Evolutionary conservation across 2,329 filamentous ascomycete genomes (phyloP).

Genomic region (Thermomyces lanuginosus): DNA sequence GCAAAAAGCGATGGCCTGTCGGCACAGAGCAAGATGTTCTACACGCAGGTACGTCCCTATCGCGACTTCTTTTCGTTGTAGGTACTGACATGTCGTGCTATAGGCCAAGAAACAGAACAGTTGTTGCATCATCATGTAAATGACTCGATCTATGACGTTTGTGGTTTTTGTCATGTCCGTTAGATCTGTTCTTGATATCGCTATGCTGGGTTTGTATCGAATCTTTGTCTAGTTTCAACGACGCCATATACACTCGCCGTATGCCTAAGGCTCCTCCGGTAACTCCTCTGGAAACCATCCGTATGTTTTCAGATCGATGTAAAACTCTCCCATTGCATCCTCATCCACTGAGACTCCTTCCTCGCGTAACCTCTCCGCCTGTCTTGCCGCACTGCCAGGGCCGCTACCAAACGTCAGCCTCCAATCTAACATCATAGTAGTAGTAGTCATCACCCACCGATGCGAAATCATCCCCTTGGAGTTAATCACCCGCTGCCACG

Average conservation of each 20-base stretch:
- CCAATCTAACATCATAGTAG: constrained; percentile 2
- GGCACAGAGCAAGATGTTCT: constrained; percentile 94
- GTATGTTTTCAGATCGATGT: constrained; percentile 25
- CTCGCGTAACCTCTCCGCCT: constrained; percentile 23
- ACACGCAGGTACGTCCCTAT: constrained; percentile 41
- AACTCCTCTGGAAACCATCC: constrained; percentile 36
- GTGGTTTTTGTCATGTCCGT: constrained; percentile 1
- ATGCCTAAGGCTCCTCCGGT: constrained; percentile 14
- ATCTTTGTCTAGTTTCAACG: not conserved
- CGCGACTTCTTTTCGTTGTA: not conserved
- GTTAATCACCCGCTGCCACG: constrained; percentile 90
- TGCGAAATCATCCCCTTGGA: constrained; percentile 72
- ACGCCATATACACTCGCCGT: constrained; percentile 1
- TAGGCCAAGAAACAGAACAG: constrained; percentile 69
- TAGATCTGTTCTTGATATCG: constrained; percentile 1
- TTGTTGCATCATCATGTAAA: constrained; percentile 40
- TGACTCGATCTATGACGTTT: not conserved
- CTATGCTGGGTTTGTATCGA: constrained; percentile 1
- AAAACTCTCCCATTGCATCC: constrained; percentile 29
- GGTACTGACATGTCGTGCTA: constrained; percentile 22
- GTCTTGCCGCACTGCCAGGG: constrained; percentile 27
- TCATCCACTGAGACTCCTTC: constrained; percentile 28
- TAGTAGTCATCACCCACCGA: constrained; percentile 36
- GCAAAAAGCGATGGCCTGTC: constrained; percentile 85
- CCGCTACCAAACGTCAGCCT: constrained; percentile 13